A percentile compares a stretch with the other conserved stretches of the same genome.
Conservation (phyloP, 192 early-diverging fungal genomes). For the Rhizophlyctis rosea region DNA sequence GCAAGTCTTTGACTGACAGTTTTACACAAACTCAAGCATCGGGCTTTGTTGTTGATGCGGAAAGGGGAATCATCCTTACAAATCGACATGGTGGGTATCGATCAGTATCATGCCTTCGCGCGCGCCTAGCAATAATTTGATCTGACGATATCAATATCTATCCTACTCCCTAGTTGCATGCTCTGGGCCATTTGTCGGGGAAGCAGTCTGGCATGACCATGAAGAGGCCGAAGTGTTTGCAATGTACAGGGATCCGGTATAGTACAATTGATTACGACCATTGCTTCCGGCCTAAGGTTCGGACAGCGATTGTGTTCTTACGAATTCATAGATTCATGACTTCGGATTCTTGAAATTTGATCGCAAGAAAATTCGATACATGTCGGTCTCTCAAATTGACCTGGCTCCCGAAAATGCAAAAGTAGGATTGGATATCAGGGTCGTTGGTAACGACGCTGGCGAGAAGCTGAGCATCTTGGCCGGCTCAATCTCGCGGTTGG, state of each 20-base stretch:
- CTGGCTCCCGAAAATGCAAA: constrained; percentile 67
- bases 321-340: constrained; percentile 60
- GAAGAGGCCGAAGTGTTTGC: constrained; percentile 73
- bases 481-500: constrained; percentile 75
- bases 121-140: too few species aligned
- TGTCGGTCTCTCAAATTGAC: constrained; percentile 63
- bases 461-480: constrained; percentile 78
- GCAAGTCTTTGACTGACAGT: neutral
- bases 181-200: constrained; percentile 80
- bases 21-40: constrained; percentile 41
- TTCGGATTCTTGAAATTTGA: constrained; percentile 78
- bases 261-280: constrained; percentile 9
- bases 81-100: constrained; percentile 52
- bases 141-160: too few species aligned
- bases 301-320: neutral
- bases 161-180: constrained; percentile 65
- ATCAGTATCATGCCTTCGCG: too few species aligned
- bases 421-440: constrained; percentile 77
- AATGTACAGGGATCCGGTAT: constrained; percentile 58
- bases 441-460: constrained; percentile 79
- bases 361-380: constrained; percentile 68
- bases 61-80: constrained; percentile 65
- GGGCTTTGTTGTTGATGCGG: constrained; percentile 79
- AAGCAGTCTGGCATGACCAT: constrained; percentile 75
- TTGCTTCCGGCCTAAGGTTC: neutral